These are phyloP conservation scores for Aureobasidium leucospermi DNA, from an alignment of 2,329 filamentous ascomycete species.

Conservation along the genomic window DNA sequence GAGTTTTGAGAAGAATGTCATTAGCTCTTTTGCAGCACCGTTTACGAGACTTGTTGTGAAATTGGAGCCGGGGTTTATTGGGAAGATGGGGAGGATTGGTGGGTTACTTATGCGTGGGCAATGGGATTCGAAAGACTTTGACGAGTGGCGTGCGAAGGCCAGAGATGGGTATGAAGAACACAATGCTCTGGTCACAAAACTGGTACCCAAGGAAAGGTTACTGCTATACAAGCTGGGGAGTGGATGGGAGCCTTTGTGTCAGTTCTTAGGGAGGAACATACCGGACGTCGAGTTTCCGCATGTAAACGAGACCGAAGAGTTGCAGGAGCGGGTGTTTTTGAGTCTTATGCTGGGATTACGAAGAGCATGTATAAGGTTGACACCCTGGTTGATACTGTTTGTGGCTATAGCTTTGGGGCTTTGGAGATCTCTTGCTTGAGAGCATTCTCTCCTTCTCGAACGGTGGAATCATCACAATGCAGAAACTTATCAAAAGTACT, in stretches of 20 bases:
- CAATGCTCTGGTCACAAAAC: conserved; percentile 17
- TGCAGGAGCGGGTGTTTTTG: neutral
- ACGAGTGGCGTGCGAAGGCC: neutral
- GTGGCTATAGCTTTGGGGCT: too few relatives aligned
- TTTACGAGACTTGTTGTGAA: neutral
- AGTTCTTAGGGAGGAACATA: conserved; percentile 22
- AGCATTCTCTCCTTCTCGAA: too few relatives aligned
- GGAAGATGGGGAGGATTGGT: neutral
- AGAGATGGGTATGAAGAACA: conserved; percentile 15
- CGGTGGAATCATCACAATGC: too few relatives aligned
- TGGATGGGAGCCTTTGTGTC: conserved; percentile 27
- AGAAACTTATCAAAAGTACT: too few relatives aligned
- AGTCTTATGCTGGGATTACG: neutral
- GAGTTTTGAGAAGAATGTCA: conserved; percentile 13
- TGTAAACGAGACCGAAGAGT: conserved; percentile 9
- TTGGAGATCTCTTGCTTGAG: too few relatives aligned
- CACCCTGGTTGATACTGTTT: neutral
- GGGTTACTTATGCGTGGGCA: neutral
- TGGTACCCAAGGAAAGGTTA: conserved; percentile 21
- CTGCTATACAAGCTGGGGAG: conserved; percentile 23
- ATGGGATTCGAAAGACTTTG: neutral
- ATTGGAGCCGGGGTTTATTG: neutral
- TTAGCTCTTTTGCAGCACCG: neutral
- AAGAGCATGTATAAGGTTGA: neutral
- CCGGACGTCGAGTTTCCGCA: conserved; percentile 22